Conservation (phyloP, 192 early-diverging fungal genomes). For the Coemansia sp. region DNA sequence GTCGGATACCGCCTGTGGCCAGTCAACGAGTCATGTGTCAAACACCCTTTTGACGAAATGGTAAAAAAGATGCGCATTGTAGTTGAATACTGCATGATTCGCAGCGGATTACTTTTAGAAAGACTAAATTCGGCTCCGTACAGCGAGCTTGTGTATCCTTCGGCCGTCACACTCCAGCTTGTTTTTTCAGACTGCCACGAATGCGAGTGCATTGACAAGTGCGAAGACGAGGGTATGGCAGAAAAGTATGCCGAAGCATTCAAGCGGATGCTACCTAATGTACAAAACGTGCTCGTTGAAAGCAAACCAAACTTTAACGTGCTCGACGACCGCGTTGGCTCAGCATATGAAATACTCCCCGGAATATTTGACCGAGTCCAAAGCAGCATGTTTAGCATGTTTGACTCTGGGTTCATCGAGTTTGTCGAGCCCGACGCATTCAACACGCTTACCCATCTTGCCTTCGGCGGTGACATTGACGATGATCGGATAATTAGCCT, state of each 20-base stretch:
- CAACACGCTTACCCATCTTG: background rate
- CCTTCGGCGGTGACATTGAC: conserved; percentile 5
- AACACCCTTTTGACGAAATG: background rate
- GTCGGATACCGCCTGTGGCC: conserved; percentile 7
- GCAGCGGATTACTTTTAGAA: background rate
- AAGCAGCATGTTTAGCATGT: background rate
- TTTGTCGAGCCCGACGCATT: background rate
- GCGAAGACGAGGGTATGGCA: background rate
- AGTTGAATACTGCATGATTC: background rate
- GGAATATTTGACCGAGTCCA: background rate
- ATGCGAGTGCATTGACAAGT: background rate
- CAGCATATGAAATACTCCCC: background rate
- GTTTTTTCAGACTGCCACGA: conserved; percentile 1
- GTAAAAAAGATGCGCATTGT: conserved; percentile 1
- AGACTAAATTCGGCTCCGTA: background rate
- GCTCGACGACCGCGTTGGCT: background rate
- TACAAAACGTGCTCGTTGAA: background rate
- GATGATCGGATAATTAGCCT: conserved; percentile 1
- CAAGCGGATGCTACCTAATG: background rate
- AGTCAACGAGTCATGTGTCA: background rate
- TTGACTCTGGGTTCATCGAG: background rate
- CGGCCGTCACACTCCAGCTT: background rate
- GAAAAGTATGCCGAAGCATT: background rate
- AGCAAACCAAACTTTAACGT: conserved; percentile 1
- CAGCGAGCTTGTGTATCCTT: background rate